Evolutionary conservation across 768 basidiomycete species (phyloP).

Genomic region (Trametes elegans): DNA sequence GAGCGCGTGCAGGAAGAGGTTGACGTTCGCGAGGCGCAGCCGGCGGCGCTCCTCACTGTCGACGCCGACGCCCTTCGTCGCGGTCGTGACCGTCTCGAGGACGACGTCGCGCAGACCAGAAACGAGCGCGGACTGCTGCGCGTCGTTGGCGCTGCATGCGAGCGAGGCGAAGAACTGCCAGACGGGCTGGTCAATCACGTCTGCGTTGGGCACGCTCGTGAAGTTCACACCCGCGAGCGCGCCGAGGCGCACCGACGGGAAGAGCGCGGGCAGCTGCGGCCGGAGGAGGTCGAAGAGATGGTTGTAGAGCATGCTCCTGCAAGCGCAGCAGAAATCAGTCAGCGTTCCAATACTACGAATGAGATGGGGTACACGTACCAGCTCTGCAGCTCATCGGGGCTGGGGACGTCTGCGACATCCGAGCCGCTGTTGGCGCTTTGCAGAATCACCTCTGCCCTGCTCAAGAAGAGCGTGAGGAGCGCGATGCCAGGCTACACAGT

Average conservation of each 20-base stretch:
- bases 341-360: too few relatives aligned
- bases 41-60: constrained; percentile 71
- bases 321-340: background rate
- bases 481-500: constrained; percentile 82
- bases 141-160: constrained; percentile 77
- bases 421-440: constrained; percentile 55
- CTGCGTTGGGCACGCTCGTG: constrained; percentile 43
- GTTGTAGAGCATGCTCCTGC: constrained; percentile 86
- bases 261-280: constrained; percentile 74
- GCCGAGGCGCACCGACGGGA: constrained; percentile 83
- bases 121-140: constrained; percentile 89
- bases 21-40: constrained; percentile 87
- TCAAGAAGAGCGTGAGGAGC: constrained; percentile 85
- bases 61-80: constrained; percentile 69
- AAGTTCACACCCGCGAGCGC: constrained; percentile 39
- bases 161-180: constrained; percentile 93
- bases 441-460: constrained; percentile 90
- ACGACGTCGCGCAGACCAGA: constrained; percentile 88
- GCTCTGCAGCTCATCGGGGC: constrained; percentile 75
- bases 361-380: constrained; percentile 46
- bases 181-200: constrained; percentile 83
- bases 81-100: constrained; percentile 81
- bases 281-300: constrained; percentile 80
- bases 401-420: constrained; percentile 34
- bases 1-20: constrained; percentile 83